Base-by-base conservation (phyloP, 176 grass and related monocot species). In the Pharus latifolius region DNA sequence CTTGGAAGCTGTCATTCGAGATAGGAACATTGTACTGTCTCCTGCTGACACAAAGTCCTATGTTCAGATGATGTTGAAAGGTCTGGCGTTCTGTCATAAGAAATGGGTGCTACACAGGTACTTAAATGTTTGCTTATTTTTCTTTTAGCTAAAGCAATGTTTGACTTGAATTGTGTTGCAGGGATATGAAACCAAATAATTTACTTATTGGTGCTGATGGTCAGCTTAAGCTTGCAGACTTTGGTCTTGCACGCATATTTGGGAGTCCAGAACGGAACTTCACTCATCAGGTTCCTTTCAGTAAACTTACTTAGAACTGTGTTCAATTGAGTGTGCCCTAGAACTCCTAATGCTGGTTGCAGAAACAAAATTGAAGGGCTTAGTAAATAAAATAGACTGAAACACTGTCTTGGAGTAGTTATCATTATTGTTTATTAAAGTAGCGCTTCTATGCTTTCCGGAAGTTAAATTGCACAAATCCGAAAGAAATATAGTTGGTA, bases 141-240 rank as follows among this genome's bases (percentile, higher is more conserved):
- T 43, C 35, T 81, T 66, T 62, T 60, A 20, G 48, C 2, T 1
- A 64, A 73, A 59, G 18, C 31, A 75, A 3, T 11, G 20, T 44
- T 58, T 86, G 35, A 86, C 51, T 34, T 34, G 63, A 64, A 26
- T 32, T 59, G 72, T 58, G 17, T 73, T 74, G 33, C 84, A 99
- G 96, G 83, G 96, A 99, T 75, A 99, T 99, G 96, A 99, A 99
- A 72, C 96, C 96, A 13, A 99, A 99, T 83, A 99, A 99, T 84
- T 79, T 99, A 56, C 81, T 99, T 35, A 99, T 99, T 16, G 87
- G 68, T 50, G 56, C 87, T 82, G 84, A 94, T 81, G 96, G 96
- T 31, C 82, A 99, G 58, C 90, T 99, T 55, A 99, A 94, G 75
- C 96, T 99, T 83, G 96, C 53, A 10, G 96, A 99, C 65, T 99